Conservation (phyloP, 768 basidiomycete genomes). For the Chiua virens region DNA sequence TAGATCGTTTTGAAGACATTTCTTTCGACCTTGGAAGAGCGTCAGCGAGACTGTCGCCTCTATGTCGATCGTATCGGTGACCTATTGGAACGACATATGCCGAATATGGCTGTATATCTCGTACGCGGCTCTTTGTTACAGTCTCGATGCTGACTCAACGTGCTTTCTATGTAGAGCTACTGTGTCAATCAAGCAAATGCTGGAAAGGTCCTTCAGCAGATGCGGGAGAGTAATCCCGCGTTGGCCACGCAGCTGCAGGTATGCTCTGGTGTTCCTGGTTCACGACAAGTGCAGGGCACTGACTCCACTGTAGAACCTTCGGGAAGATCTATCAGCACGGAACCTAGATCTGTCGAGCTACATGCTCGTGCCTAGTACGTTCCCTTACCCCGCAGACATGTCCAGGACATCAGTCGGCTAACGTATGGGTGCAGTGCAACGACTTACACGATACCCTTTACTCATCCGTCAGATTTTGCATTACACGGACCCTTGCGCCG, state of each 20-base stretch:
- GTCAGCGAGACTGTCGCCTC: constrained; percentile 88
- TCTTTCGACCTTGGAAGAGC: constrained; percentile 83
- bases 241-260: constrained; percentile 71
- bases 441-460: constrained; percentile 91
- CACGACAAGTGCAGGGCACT: not conserved
- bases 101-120: constrained; percentile 79
- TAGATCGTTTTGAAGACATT: constrained; percentile 52
- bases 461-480: constrained; percentile 83
- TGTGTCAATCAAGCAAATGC: constrained; percentile 87
- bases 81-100: constrained; percentile 71
- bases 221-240: constrained; percentile 66
- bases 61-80: constrained; percentile 91
- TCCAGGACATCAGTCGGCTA: not conserved
- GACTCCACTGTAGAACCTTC: constrained; percentile 51
- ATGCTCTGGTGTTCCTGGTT: constrained; percentile 8
- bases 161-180: constrained; percentile 57
- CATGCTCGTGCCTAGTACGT: constrained; percentile 84
- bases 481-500: constrained; percentile 59
- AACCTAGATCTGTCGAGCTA: constrained; percentile 91
- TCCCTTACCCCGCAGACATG: not conserved
- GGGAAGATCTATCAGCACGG: constrained; percentile 74
- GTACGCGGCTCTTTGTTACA: constrained; percentile 36
- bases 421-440: constrained; percentile 68
- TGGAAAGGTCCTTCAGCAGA: constrained; percentile 71
- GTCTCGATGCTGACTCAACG: not conserved